These are phyloP conservation scores for Aaosphaeria arxii DNA, from an alignment of 2,329 filamentous ascomycete genomes.

Conservation along the genomic window DNA sequence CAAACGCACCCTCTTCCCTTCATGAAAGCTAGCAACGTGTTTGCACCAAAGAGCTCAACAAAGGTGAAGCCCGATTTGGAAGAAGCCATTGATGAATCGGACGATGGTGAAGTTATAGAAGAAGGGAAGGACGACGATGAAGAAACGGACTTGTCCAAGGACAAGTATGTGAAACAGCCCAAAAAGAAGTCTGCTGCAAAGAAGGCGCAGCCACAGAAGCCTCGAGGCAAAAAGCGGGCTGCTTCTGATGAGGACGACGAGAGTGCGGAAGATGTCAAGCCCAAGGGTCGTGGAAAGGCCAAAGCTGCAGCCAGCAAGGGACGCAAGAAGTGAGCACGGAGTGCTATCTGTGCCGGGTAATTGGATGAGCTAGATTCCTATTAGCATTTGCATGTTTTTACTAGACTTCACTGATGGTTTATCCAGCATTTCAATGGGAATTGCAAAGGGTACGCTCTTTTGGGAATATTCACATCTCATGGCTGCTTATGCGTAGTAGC, in stretches of 20 bases:
- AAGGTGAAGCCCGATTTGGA: slow-evolving; percentile 88
- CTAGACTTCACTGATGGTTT: background rate
- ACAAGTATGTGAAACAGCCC: slow-evolving; percentile 93
- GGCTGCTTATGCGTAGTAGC: background rate
- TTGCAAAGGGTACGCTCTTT: no score
- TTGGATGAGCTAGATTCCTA: background rate
- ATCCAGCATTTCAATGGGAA: no score
- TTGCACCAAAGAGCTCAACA: slow-evolving; percentile 67
- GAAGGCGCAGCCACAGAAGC: slow-evolving; percentile 44
- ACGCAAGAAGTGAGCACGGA: slow-evolving; percentile 15
- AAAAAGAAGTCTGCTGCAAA: slow-evolving; percentile 63
- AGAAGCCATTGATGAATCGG: slow-evolving; percentile 91
- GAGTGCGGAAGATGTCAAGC: slow-evolving; percentile 48
- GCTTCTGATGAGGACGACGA: slow-evolving; percentile 32
- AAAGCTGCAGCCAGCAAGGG: slow-evolving; percentile 38
- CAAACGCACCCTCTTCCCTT: slow-evolving; percentile 88
- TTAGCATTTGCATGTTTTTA: background rate
- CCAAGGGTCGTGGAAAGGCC: slow-evolving; percentile 45
- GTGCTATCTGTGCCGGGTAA: background rate
- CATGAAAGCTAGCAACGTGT: slow-evolving; percentile 83
- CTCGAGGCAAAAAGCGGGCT: slow-evolving; percentile 39
- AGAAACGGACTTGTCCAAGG: slow-evolving; percentile 81
- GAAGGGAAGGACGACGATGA: slow-evolving; percentile 62
- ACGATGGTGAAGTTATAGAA: slow-evolving; percentile 54
- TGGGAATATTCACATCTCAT: background rate